Evolutionary conservation across 2,329 filamentous ascomycete genomes (phyloP).

Genomic region (Zymoseptoria crescenta): DNA sequence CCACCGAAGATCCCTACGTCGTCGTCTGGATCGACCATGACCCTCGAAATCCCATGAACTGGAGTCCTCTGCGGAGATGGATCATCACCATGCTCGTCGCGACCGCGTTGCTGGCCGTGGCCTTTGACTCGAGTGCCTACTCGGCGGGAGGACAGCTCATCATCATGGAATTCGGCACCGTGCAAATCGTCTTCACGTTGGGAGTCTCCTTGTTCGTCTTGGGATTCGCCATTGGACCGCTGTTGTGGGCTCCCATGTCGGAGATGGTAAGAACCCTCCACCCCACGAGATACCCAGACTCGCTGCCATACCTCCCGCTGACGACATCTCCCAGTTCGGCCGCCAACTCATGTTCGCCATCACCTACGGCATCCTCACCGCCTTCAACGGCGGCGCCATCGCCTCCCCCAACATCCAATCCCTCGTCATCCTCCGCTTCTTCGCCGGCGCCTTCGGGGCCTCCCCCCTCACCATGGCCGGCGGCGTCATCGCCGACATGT

Average conservation of each 20-base stretch:
- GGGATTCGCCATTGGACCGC: slow-evolving; percentile 51
- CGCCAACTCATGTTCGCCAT: slow-evolving; percentile 32
- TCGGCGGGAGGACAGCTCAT: slow-evolving; percentile 51
- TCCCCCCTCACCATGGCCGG: slow-evolving; percentile 40
- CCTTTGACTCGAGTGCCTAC: slow-evolving; percentile 63
- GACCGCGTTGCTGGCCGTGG: slow-evolving; percentile 58
- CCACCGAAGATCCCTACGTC: slow-evolving; percentile 55
- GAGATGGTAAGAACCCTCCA: slow-evolving; percentile 41
- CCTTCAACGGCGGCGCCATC: slow-evolving; percentile 37
- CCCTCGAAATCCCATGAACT: slow-evolving; percentile 58
- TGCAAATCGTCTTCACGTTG: slow-evolving; percentile 49
- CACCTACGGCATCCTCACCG: slow-evolving; percentile 32
- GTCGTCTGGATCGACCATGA: slow-evolving; percentile 63
- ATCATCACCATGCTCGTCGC: slow-evolving; percentile 55
- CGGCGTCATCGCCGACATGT: slow-evolving; percentile 43
- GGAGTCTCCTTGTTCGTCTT: slow-evolving; percentile 59
- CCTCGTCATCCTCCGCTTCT: slow-evolving; percentile 40
- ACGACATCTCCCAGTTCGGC: slow-evolving; percentile 34
- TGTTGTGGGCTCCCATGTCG: slow-evolving; percentile 42
- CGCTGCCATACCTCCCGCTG: no score
- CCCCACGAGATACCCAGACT: no score
- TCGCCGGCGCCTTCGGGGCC: slow-evolving; percentile 39
- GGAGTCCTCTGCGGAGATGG: slow-evolving; percentile 55
- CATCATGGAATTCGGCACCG: slow-evolving; percentile 47
- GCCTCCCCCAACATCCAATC: slow-evolving; percentile 38